Evolutionary conservation across 805 yeast genomes (phyloP), one percentile per base, ranked within the genome.

Genomic region (Candida nemodendra): DNA sequence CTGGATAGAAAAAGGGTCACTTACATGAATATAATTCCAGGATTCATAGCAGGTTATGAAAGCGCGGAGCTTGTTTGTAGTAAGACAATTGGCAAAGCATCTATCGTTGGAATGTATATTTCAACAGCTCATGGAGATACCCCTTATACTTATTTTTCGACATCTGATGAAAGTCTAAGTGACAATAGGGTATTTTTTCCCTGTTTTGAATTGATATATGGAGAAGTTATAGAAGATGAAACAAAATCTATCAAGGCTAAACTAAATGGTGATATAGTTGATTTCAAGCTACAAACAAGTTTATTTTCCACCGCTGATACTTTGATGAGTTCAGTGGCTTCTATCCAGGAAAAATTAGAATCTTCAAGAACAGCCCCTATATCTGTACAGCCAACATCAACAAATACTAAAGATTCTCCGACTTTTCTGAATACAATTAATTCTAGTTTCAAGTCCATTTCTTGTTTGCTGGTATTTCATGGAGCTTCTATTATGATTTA

Each of bases 41-140:
- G 96, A 9, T 53, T 87, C n/a, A 79, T 84, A 26, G 44, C 79
- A 21, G 97, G 97, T 0, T 86, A 84, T 38, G 87, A 85, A 46
- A 65, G 80, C 13, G 74, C 87, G 15, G 84, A 80, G 44, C 78
- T 87, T 2, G 75, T 79, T 0, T 72, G 81, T 16, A 81, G 79
- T 31, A 73, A 75, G 13, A 68, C 67, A 7, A 60, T 76, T 27
- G 95, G 95, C 2, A 80, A 81, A 45, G 65, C 87, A 27, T 75
- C 88, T 0, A 64, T 87, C 39, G 68, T 76, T 35, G 84, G 81
- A 30, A 84, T 87, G 3, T 88, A 78, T 52, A 49, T 84, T 2
- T 77, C 95, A 0, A 78, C 81, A 2, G 90, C 95, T 0, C 76
- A 75, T 47, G 88, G 91, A 0, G 49, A 64, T 5, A 56, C 72